phyloP scores from a whole-genome alignment of 2,329 filamentous ascomycete genomes.

The Trichoderma sp. region DNA sequence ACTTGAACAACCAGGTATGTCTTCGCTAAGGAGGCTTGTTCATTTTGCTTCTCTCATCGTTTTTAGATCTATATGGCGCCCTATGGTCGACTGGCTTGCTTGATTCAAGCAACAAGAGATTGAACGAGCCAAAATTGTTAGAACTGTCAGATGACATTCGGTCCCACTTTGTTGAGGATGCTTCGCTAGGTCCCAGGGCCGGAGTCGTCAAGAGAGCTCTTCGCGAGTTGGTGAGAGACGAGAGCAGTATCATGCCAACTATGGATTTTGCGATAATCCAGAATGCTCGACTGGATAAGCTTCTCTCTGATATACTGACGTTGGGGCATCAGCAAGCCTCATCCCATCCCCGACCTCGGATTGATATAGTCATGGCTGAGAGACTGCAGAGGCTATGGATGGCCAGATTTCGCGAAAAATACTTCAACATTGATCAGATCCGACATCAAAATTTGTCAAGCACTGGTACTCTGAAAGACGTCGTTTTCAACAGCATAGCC shows the following conservation, averaged over 20 bases:
- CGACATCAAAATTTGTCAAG: conserved; percentile 38
- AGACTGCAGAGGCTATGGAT: conserved; percentile 44
- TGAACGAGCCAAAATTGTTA: conserved; percentile 30
- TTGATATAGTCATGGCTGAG: conserved; percentile 38
- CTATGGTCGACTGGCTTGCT: background rate
- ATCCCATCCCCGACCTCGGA: conserved; percentile 32
- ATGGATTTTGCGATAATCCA: conserved; percentile 42
- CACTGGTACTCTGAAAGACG: conserved; percentile 41
- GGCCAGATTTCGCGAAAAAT: conserved; percentile 43
- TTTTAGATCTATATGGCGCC: conserved; percentile 2
- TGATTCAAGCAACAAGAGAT: background rate
- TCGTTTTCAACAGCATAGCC: conserved; percentile 38
- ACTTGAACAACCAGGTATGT: background rate
- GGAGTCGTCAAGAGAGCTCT: conserved; percentile 42
- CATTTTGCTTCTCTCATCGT: background rate
- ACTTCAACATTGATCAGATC: conserved; percentile 46
- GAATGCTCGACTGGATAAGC: conserved; percentile 42
- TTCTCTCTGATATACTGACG: conserved; percentile 43
- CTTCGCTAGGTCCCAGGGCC: conserved; percentile 33
- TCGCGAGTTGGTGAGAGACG: conserved; percentile 39
- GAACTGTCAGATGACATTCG: conserved; percentile 45
- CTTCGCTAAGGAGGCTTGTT: background rate
- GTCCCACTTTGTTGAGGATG: conserved; percentile 33
- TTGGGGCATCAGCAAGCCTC: conserved; percentile 30
- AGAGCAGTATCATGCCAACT: conserved; percentile 33